Evolutionary conservation across 2,329 filamentous ascomycete genomes (phyloP).

Genomic region (Fusarium proliferatum): DNA sequence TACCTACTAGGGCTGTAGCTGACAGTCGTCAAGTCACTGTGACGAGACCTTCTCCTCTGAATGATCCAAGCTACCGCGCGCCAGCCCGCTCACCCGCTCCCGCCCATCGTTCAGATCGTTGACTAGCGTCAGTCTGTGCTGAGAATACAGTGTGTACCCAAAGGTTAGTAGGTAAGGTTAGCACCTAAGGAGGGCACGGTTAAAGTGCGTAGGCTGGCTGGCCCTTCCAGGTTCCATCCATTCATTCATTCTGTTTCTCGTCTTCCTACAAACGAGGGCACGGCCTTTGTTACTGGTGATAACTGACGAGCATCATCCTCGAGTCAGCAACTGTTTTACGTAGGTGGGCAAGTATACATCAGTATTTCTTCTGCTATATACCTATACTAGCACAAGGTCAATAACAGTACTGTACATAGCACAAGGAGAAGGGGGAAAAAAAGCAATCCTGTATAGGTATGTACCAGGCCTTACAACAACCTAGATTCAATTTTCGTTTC

Average conservation of each 20-base stretch:
- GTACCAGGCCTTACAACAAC: neutral
- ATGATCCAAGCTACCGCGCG: slow-evolving; percentile 23
- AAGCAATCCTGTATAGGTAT: neutral
- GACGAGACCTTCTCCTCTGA: neutral
- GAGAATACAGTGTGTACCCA: neutral
- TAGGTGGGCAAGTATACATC: neutral
- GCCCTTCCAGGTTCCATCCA: neutral
- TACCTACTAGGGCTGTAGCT: neutral
- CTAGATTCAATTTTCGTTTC: neutral
- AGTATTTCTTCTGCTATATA: neutral
- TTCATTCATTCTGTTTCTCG: neutral
- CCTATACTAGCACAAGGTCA: neutral
- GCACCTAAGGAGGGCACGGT: neutral
- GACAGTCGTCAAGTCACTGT: neutral
- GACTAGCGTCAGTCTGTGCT: slow-evolving; percentile 23
- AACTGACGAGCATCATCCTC: neutral
- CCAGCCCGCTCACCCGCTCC: slow-evolving; percentile 31
- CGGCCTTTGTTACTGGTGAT: neutral
- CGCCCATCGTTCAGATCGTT: slow-evolving; percentile 31
- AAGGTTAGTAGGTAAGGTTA: neutral
- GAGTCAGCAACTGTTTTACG: neutral
- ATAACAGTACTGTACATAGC: neutral
- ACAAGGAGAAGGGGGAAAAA: neutral
- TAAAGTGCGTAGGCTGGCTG: neutral
- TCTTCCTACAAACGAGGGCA: neutral